Evolutionary conservation across 78 protist genomes (phyloP).

Genomic region (Cyanophora paradoxa): DNA sequence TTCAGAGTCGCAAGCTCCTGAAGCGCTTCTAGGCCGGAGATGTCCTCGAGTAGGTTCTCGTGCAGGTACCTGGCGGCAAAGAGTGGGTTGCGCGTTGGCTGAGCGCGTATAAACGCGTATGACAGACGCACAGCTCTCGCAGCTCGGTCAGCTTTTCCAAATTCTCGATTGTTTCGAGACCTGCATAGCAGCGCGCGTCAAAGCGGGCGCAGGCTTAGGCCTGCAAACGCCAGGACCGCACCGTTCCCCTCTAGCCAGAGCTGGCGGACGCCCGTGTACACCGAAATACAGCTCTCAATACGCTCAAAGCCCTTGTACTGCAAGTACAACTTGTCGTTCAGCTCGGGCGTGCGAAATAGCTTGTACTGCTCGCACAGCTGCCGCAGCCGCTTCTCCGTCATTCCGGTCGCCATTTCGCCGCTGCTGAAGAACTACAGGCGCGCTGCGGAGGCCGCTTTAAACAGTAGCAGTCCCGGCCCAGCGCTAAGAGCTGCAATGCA

Average conservation of each 20-base stretch:
- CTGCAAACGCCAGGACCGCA: neutral
- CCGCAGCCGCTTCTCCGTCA: too few species aligned
- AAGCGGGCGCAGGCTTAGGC: neutral
- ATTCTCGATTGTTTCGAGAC: neutral
- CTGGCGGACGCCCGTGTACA: neutral
- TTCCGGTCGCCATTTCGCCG: too few species aligned
- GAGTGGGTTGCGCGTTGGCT: neutral
- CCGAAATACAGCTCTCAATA: neutral
- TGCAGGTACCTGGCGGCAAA: neutral
- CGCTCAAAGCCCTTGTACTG: conserved; percentile 1
- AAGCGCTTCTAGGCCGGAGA: neutral
- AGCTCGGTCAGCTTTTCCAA: neutral
- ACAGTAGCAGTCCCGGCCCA: too few species aligned
- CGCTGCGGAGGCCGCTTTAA: too few species aligned
- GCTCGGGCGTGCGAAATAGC: neutral
- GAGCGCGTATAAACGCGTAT: too few species aligned
- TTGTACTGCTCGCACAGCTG: too few species aligned
- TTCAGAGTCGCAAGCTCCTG: neutral
- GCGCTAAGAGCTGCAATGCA: too few species aligned
- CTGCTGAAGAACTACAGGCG: too few species aligned
- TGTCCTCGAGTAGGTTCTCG: neutral
- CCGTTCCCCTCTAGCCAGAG: conserved; percentile 19
- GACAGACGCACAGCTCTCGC: neutral
- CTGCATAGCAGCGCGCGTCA: too few species aligned
- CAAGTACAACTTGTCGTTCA: neutral